Evolutionary conservation across 177 flowering plant genomes (phyloP), one percentile per base, ranked within the genome.

Genomic region (Vitis hybrid): DNA sequence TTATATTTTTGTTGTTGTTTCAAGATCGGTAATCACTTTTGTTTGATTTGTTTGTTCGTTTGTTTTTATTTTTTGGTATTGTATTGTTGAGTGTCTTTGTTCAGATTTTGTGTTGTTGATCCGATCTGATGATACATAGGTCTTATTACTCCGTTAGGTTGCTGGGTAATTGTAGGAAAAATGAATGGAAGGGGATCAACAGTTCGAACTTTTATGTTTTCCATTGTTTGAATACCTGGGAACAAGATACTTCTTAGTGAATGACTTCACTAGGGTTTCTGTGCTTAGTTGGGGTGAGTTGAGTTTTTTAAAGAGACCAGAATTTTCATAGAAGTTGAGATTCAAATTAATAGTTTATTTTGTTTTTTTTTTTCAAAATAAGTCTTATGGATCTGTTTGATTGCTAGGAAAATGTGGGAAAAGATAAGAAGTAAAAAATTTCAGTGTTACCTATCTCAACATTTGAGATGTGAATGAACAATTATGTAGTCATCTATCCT

Each of bases 381-480:
- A 39, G 45, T 7, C 7, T 39, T 39, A 18, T 6, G 60, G 71
- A 68, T 68, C 60, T 62, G 51, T 61, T 60, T 51, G 66, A 26
- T 17, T 34, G 51, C 30, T 34, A 50, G 15, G 51, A 69, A 51
- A 23, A 1, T 13, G 70, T 23, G 18, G 21, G 8, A 59, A 21
- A 58, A 39, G 45, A 39, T 0, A 39, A 39, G 45, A 39, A 39
- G 45, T 39, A 39, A 39, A 39, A 39, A 39, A 39, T 1, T 39
- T 39, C 45, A 0, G 45, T 39, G 0, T 39, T 39, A 5, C 0
- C 0, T 39, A 7, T 39, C 45, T 39, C 45, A 39, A 1, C 8
- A 39, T 39, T 39, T 39, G 45, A 39, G 45, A 39, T 39, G 45
- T 39, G 45, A 39, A 39, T 39, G 45, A 39, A 39, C 9, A 39